Evolutionary conservation across 2,329 filamentous ascomycete genomes (phyloP), one percentile per base, ranked within the genome.

Genomic region (Aureobasidium zeae): DNA sequence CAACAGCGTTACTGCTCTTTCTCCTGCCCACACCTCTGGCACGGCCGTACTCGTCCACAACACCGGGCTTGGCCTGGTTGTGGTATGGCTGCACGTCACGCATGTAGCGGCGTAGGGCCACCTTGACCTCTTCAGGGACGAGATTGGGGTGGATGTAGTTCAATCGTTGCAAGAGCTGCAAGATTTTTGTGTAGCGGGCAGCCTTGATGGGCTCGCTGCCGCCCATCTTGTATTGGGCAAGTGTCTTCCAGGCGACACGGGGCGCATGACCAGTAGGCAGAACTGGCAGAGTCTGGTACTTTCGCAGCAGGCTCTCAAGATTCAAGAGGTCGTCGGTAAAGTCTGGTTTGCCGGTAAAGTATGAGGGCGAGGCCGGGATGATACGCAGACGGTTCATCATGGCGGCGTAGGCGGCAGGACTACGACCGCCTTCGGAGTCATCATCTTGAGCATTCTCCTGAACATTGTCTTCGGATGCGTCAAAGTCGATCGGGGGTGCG

Each of bases 291-390:
- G 78, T 71, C 45, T 77, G 73, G 60, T 91, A 82, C 63, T 78
- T 81, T 42, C 77, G 77, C 45, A 83, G 66, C 17, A 96, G 73
- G 9, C 74, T 71, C 54, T 86, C 77, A 35, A 98, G 72, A 33
- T 71, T 68, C 52, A 96, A 74, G 54, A 83, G 77, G 56, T 84
- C 76, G 65, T 98, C 91, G 64, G 82, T 91, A 70, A 94, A 95
- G 44, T 74, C 72, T 2, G 88, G 83, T 49, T 81, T 81, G 41
- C 82, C 82, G 41, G 86, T 88, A 69, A 96, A 98, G 67, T 98
- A 98, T n/a, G 89, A 91, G 2, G 86, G 81, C 25, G 88, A 94
- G 19, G 74, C 73, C 15, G 91, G 91, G 25, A 95, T 69, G 16
- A 93, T 70, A 52, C 91, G 85, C 42, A 84, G 54, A 17, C 53